phyloP scores from a whole-genome alignment of 192 early-diverging fungal species.

The Coemansia sp. region DNA sequence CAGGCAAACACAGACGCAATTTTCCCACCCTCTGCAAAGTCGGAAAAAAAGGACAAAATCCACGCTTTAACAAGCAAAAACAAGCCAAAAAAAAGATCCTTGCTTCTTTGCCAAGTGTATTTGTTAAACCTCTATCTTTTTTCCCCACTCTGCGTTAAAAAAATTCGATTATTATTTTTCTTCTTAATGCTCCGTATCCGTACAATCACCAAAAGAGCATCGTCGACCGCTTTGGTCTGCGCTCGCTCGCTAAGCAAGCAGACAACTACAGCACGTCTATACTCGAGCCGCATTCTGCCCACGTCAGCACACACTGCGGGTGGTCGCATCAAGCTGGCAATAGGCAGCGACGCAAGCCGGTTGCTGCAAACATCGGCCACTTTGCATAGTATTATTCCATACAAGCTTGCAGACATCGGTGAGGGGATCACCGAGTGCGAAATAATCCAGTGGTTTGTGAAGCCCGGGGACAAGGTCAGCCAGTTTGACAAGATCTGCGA shows the following conservation, averaged over 20 bases:
- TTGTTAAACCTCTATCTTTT: too few relatives aligned
- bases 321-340: background rate
- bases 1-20: background rate
- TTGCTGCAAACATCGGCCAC: constrained; percentile 53
- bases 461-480: constrained; percentile 81
- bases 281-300: background rate
- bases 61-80: too few relatives aligned
- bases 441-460: constrained; percentile 98
- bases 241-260: background rate
- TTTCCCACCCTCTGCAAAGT: constrained; percentile 5
- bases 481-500: constrained; percentile 97
- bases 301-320: background rate
- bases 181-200: background rate
- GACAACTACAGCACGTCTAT: background rate
- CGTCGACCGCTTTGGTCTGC: background rate
- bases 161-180: too few relatives aligned
- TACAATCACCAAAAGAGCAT: background rate
- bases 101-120: background rate
- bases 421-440: constrained; percentile 98
- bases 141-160: too few relatives aligned
- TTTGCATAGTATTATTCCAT: constrained; percentile 59
- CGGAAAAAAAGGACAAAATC: background rate
- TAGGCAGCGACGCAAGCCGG: constrained; percentile 8
- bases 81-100: background rate
- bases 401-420: constrained; percentile 94